Evolutionary conservation across 345 rosid species (phyloP), one percentile per base, ranked within the genome.

Genomic region (Boechera stricta): DNA sequence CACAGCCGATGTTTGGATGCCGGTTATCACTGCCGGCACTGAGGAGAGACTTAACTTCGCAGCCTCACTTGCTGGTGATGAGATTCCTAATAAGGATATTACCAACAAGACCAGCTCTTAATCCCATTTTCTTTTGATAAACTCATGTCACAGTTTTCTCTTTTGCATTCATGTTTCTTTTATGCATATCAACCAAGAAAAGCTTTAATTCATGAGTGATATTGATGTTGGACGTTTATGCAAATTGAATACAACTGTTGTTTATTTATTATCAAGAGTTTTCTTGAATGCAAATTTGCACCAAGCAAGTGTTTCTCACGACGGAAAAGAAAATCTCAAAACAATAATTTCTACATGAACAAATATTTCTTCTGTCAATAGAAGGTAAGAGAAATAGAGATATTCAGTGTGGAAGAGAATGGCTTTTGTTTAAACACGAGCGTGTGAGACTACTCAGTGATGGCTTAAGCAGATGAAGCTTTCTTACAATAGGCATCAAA

Each of bases 1-100:
- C 11, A 89, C 93, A 1, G 89, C 97, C 4, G 88, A 90, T 79
- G 76, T 89, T 57, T 93, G 97, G 97, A 47, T 89, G 88, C 98
- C 98, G 0, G 93, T 93, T 56, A 90, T 93, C 59, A 93, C 98
- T 74, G 97, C 97, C 18, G 85, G 77, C 6, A 82, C 88, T 7
- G 80, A 93, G 4, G 89, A 90, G 72, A 81, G 96, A n/a, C 87
- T 85, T 5, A 84, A 86, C 77, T 90, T 90, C 77, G 83, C 87
- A 0, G 84, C 87, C 33, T 69, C 92, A 4, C 3, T 71, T 11
- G 73, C 75, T 57, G 82, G 42, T 59, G 29, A 52, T 59, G 29
- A 76, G 1, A 4, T 71, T 31, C 63, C 41, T 48, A 73, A 52
- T 54, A 79, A 73, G 41, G 75, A 54, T 26, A 26, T 32, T 29